Evolutionary conservation across 176 grass and related monocot species (phyloP), one percentile per base, ranked within the genome.

Genomic region (Neostapfia colusana): DNA sequence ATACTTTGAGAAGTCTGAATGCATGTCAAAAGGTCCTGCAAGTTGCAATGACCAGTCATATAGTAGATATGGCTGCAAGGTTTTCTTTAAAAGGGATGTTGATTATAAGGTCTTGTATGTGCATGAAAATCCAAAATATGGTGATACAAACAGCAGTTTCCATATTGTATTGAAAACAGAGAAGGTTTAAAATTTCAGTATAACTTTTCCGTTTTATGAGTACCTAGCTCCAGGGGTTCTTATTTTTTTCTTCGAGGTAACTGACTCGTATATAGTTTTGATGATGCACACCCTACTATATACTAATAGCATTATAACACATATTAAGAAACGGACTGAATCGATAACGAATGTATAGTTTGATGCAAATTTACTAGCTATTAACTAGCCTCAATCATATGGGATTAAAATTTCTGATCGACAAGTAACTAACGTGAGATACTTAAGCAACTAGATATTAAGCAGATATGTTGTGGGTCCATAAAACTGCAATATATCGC

Each of bases 31-130:
- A 16, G 16, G 36, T 49, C 41, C 48, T 20, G 20, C 67, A 62
- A 71, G 67, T 62, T 71, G 67, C 28, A 62, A 62, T 35, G 27
- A 37, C n/a, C 41, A 63, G 56, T 71, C 67, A 79, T 69, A 70
- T 48, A 28, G 4, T 38, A 46, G 51, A 34, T 38, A 17, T 21
- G 64, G 23, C 49, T 34, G 40, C 8, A n/a, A 45, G 1, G 13
- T 36, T 67, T 59, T 69, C 8, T 23, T 44, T 42, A 67, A 28
- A 24, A 69, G 3, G 25, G 15, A 26, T n/a, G n/a, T 13, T 48
- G 1, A 21, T 39, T 16, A 21, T 11, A 58, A 55, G 10, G 14
- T 57, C 34, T 7, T 16, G 24, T 28, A 59, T 4, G 10, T 34
- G 11, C n/a, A 21, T n/a, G 36, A 64, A 54, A 40, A 39, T 16